Evolutionary conservation across 192 early-diverging fungal species (phyloP), one percentile per base, ranked within the genome.

Genomic region (Coemansia sp.): DNA sequence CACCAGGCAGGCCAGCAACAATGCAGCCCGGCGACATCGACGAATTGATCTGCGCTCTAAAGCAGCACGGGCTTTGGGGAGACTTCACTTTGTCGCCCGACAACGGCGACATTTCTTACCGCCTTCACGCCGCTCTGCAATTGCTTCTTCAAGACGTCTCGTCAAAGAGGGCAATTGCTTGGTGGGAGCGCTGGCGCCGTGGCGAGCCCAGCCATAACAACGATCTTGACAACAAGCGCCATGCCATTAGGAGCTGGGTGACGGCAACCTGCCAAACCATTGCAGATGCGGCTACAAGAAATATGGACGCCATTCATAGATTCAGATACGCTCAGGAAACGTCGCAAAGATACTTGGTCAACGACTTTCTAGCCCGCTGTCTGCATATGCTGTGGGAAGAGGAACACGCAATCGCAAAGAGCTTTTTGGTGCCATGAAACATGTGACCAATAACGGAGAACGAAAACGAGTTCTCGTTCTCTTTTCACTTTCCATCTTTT

Each of bases 11-110:
- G 19, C 13, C 43, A 23, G 62, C 45, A 36, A 15, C 59, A 29
- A 57, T 69, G 20, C 46, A 42, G 4, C 54, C 65, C 2, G 56
- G 19, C 5, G 63, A 56, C 17, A 23, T 70, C 17, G 74, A 70
- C 43, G 6, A 11, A 6, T 50, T 76, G 29, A 64, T 76, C 34
- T 57, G 9, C 33, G 33, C 58, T 36, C 53, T 81, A n/a, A 60
- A 62, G 59, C 63, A 49, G 46, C 63, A 60, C 19, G 74, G 74
- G 62, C 57, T 81, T 53, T 81, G 74, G 74, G 70, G 73, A 42
- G 74, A 76, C 52, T 81, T 62, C 59, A 62, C 67, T 20, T 54
- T 79, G 15, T 53, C 62, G 10, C 55, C 57, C 0, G 64, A 57
- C 33, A 69, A 66, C 8, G 5, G 32, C 25, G 79, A 81, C 42